These are phyloP conservation scores for Kodamaea ohmeri DNA, from an alignment of 1,139 yeast genomes.

Conservation along the genomic window DNA sequence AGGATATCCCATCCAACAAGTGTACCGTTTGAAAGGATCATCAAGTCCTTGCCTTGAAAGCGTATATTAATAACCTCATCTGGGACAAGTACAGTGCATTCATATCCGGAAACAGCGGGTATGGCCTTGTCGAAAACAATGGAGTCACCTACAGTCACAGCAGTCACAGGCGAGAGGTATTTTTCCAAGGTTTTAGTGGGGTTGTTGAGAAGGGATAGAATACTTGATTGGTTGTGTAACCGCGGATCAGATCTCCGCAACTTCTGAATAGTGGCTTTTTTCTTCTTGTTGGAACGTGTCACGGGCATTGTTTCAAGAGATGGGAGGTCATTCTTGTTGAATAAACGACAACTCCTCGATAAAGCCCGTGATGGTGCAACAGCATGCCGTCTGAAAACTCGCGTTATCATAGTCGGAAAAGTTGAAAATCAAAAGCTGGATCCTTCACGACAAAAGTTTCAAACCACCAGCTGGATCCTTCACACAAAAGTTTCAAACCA, in stretches of 20 bases:
- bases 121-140: conserved; percentile 54
- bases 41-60: conserved; percentile 25
- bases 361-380: background rate
- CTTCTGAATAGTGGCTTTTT: conserved; percentile 26
- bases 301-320: background rate
- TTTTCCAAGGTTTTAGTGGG: conserved; percentile 26
- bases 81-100: conserved; percentile 53
- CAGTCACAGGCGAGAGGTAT: conserved; percentile 41
- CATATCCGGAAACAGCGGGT: conserved; percentile 29
- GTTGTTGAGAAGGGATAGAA: conserved; percentile 27
- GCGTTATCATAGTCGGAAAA: too few species aligned
- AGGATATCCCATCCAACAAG: conserved; percentile 71
- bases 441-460: too few species aligned
- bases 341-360: background rate
- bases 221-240: conserved; percentile 23
- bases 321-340: background rate
- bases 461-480: too few species aligned
- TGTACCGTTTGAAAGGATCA: conserved; percentile 27
- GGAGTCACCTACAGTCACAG: conserved; percentile 67
- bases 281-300: conserved; percentile 14
- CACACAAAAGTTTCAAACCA: too few species aligned
- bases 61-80: conserved; percentile 61
- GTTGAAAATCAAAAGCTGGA: too few species aligned
- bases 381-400: too few species aligned
- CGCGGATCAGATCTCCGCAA: conserved; percentile 27